Conservation (phyloP, 805 yeast species). For the Ascoidea tarda region DNA sequence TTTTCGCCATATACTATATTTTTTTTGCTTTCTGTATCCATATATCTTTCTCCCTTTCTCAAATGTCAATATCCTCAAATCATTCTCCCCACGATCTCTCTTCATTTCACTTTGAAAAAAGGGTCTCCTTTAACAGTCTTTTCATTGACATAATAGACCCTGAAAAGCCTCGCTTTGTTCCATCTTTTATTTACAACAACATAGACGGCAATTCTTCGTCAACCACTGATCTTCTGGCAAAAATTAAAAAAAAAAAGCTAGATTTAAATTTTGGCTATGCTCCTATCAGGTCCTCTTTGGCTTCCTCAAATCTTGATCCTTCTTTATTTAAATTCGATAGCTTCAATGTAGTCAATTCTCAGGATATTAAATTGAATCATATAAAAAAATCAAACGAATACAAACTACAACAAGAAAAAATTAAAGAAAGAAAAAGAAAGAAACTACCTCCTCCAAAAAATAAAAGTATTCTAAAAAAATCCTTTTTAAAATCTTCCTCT, state of each 20-base stretch:
- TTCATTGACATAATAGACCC: slow-evolving; percentile 8
- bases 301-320: slow-evolving; percentile 3
- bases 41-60: too few relatives aligned
- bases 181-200: slow-evolving; percentile 5
- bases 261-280: slow-evolving; percentile 9
- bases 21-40: too few relatives aligned
- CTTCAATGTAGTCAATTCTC: slow-evolving; percentile 7
- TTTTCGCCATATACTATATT: too few relatives aligned
- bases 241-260: background rate
- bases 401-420: slow-evolving; percentile 3
- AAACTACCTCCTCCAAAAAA: slow-evolving; percentile 6
- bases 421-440: slow-evolving; percentile 5
- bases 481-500: background rate
- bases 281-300: slow-evolving; percentile 1
- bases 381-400: slow-evolving; percentile 3
- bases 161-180: slow-evolving; percentile 5
- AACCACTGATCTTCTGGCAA: background rate
- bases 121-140: slow-evolving; percentile 7
- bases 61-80: too few relatives aligned
- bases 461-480: slow-evolving; percentile 5
- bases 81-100: too few relatives aligned
- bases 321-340: slow-evolving; percentile 10
- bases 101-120: background rate
- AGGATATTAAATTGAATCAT: slow-evolving; percentile 7
- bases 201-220: background rate